Conservation (phyloP, 306 rosid species). For the Hippophae rhamnoides region DNA sequence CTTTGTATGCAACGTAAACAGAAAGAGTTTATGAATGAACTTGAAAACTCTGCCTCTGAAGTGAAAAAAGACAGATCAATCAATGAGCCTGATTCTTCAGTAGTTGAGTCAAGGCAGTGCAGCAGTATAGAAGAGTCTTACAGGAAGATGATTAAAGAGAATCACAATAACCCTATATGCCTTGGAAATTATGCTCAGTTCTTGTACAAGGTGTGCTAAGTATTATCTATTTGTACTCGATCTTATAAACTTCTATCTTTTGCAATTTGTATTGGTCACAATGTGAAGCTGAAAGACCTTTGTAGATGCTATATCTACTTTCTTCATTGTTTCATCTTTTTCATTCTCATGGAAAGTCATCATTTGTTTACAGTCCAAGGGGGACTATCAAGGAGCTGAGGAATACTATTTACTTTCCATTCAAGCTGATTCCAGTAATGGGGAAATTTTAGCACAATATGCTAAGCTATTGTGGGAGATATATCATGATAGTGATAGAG, state of each 20-base stretch:
- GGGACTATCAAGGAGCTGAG: constrained; percentile 61
- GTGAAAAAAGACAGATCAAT: constrained; percentile 14
- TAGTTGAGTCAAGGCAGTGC: constrained; percentile 16
- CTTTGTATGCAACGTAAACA: constrained; percentile 30
- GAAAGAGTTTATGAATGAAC: constrained; percentile 16
- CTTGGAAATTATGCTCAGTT: constrained; percentile 64
- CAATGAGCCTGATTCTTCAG: constrained; percentile 17
- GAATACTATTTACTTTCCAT: constrained; percentile 45
- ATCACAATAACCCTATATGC: constrained; percentile 47
- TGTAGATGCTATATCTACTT: too few species aligned
- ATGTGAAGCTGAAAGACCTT: not conserved
- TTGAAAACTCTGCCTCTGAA: constrained; percentile 14
- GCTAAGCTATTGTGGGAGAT: constrained; percentile 75
- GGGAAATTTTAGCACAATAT: constrained; percentile 51
- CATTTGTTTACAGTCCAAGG: constrained; percentile 43
- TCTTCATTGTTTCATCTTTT: not conserved
- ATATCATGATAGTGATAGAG: constrained; percentile 49
- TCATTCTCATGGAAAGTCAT: not conserved
- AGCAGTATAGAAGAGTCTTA: constrained; percentile 31
- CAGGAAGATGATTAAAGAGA: constrained; percentile 44
- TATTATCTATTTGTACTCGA: constrained; percentile 6
- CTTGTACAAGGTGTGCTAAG: constrained; percentile 52
- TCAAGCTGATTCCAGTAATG: constrained; percentile 52
- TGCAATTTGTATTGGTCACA: not conserved
- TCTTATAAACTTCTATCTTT: not conserved